phyloP scores from a whole-genome alignment of 768 basidiomycete species.

The Mycena belliarum region DNA sequence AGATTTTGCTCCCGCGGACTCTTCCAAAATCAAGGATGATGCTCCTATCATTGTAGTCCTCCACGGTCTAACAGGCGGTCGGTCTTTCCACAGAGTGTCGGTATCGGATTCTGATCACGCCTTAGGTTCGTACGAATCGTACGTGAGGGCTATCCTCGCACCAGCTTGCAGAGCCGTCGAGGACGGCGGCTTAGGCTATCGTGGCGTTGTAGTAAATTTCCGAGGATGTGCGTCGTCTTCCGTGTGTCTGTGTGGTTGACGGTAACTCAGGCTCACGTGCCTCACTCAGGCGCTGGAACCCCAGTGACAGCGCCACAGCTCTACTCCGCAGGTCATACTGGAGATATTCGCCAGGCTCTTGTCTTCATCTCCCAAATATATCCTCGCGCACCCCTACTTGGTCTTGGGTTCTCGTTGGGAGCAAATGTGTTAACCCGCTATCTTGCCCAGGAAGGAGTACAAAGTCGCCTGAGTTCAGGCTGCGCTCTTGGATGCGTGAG shows the following conservation, averaged over 20 bases:
- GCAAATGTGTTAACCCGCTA: constrained; percentile 91
- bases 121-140: constrained; percentile 87
- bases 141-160: constrained; percentile 80
- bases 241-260: not conserved
- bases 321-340: constrained; percentile 87
- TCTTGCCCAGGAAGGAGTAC: constrained; percentile 77
- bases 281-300: constrained; percentile 71
- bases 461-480: constrained; percentile 61
- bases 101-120: not conserved
- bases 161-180: constrained; percentile 69
- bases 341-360: constrained; percentile 83
- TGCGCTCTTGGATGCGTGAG: constrained; percentile 77
- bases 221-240: constrained; percentile 71
- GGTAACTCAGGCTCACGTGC: too few relatives aligned
- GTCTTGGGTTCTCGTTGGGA: constrained; percentile 91
- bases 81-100: not conserved
- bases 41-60: constrained; percentile 58
- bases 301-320: constrained; percentile 81
- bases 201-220: constrained; percentile 90
- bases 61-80: constrained; percentile 40
- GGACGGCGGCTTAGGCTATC: constrained; percentile 87
- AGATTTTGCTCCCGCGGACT: constrained; percentile 59
- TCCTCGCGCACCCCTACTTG: constrained; percentile 81
- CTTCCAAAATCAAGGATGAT: constrained; percentile 37
- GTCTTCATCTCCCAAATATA: constrained; percentile 71